These are phyloP conservation scores for Pseudogymnoascus sp. DNA, from an alignment of 2,329 filamentous ascomycete species.

Conservation along the genomic window DNA sequence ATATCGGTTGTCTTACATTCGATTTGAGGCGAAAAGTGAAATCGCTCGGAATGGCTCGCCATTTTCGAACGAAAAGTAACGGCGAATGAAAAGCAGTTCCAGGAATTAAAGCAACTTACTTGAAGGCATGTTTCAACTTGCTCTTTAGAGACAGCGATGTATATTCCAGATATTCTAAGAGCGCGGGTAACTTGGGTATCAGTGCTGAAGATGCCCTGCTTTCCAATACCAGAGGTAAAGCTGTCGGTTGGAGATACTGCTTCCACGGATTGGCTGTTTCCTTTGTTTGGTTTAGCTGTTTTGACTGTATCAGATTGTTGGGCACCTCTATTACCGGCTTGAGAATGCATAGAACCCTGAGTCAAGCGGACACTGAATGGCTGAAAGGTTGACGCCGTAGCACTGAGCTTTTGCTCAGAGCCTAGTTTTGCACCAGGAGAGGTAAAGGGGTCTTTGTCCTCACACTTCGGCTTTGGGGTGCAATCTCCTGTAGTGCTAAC, in stretches of 20 bases:
- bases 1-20: neutral
- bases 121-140: constrained; percentile 18
- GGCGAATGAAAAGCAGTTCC: neutral
- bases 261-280: neutral
- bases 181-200: constrained; percentile 22
- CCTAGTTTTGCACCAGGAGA: constrained; percentile 28
- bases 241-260: neutral
- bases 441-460: constrained; percentile 50
- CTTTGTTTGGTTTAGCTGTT: neutral
- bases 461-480: constrained; percentile 17
- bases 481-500: constrained; percentile 18
- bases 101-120: constrained; percentile 15
- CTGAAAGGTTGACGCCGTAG: constrained; percentile 55
- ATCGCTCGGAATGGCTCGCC: neutral
- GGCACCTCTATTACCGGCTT: neutral
- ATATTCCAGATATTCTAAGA: constrained; percentile 23
- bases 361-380: constrained; percentile 33
- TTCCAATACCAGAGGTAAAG: neutral
- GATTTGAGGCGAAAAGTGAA: neutral
- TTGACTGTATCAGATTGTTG: neutral
- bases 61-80: neutral
- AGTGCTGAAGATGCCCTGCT: constrained; percentile 24
- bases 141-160: constrained; percentile 15
- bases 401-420: constrained; percentile 47
- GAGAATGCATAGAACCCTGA: neutral